Conservation (phyloP, 768 basidiomycete genomes). For the Tylopilus sp. region DNA sequence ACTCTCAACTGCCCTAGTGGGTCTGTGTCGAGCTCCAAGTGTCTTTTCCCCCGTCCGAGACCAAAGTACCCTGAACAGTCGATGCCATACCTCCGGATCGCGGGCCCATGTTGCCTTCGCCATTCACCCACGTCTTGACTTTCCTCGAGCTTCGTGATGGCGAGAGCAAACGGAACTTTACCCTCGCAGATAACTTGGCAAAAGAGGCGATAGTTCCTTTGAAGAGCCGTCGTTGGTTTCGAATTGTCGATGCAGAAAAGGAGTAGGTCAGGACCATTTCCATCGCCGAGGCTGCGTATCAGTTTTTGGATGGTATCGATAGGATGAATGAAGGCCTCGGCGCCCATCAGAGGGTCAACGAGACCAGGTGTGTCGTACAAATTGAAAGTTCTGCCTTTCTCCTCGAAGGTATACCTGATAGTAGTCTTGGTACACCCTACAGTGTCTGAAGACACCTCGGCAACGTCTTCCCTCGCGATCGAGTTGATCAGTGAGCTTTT, state of each 20-base stretch:
- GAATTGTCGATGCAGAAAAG: slow-evolving; percentile 31
- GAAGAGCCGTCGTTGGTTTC: slow-evolving; percentile 23
- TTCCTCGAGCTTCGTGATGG: slow-evolving; percentile 29
- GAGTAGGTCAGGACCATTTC: slow-evolving; percentile 28
- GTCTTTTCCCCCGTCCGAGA: slow-evolving; percentile 28
- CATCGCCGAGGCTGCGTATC: slow-evolving; percentile 28
- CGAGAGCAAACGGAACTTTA: slow-evolving; percentile 28
- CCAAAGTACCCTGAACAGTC: slow-evolving; percentile 31
- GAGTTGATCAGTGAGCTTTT: slow-evolving; percentile 46
- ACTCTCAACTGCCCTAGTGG: slow-evolving; percentile 26
- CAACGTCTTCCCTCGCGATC: slow-evolving; percentile 25
- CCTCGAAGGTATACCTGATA: slow-evolving; percentile 22
- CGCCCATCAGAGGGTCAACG: slow-evolving; percentile 23
- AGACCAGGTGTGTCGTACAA: slow-evolving; percentile 36
- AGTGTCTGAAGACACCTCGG: slow-evolving; percentile 30
- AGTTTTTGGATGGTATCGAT: slow-evolving; percentile 27
- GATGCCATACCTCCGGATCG: slow-evolving; percentile 14
- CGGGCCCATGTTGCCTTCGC: slow-evolving; percentile 29
- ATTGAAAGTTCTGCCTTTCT: slow-evolving; percentile 19
- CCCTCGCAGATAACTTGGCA: slow-evolving; percentile 23
- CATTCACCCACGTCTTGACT: slow-evolving; percentile 30
- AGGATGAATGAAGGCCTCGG: slow-evolving; percentile 17
- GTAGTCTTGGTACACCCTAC: slow-evolving; percentile 33
- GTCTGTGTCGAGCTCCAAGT: slow-evolving; percentile 12
- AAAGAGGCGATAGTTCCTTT: slow-evolving; percentile 29